Base-by-base conservation (phyloP, 2,329 filamentous ascomycete genomes). In the Trichoderma lentiforme region DNA sequence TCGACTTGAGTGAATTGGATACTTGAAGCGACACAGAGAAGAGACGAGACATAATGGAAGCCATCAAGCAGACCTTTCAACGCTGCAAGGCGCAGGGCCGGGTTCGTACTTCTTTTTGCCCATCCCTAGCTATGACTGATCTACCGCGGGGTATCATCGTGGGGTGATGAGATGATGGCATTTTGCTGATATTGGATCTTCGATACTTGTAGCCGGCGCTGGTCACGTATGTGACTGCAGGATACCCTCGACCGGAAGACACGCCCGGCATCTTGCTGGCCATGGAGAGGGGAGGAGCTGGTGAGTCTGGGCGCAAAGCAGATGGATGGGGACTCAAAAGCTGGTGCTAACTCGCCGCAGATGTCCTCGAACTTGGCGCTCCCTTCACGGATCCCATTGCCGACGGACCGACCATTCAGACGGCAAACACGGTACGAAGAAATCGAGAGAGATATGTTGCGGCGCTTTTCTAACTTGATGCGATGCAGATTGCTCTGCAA, bases 321-420 rank as follows among this genome's bases (percentile, higher is more conserved):
- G 57, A 28, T 21, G 14, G 43, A 51, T 47, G n/a, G 8, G 30
- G 36, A 30, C 51, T 56, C 26, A 65, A 65, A n/a, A 43, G 21
- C 51, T 63, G 36, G 18, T 34, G 53, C 56, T 66, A 66, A 72
- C 39, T 18, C 14, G 18, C 30, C 8, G 30, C 53, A 83, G 96
- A 99, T 82, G 86, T 99, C 73, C 97, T 99, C 78, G 96, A 99
- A 83, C 90, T 99, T 76, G 96, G 95, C 74, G 91, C 97, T 71
- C 96, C 96, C 67, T 99, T 99, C 84, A 98, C 95, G 78, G 96
- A 99, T 81, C 96, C 96, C 72, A 98, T 98, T 82, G 96, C 95
- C 76, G 96, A 99, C 83, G 96, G 96, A 32, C 96, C 96, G 43
- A 98, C 95, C 5, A 98, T 99, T 76, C 96, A 99, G 85, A 96